A percentile compares a stretch with the other conserved stretches of the same genome.
Conservation (phyloP, 2,329 filamentous ascomycete species). For the Metarhizium humberi region DNA sequence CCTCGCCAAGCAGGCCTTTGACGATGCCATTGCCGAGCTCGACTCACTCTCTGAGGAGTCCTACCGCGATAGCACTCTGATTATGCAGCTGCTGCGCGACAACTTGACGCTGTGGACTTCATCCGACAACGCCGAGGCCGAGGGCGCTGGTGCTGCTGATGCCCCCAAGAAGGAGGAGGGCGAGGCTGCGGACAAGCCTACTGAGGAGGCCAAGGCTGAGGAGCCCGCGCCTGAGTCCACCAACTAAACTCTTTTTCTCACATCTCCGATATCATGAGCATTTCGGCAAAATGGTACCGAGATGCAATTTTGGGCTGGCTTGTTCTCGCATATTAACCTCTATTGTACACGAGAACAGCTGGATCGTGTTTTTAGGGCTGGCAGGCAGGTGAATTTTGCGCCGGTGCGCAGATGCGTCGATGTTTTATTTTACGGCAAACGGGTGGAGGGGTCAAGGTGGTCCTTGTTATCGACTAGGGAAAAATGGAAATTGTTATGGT, state of each 20-base stretch:
- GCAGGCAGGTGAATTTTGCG: conserved; percentile 24
- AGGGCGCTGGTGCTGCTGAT: conserved; percentile 50
- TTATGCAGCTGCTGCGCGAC: conserved; percentile 98
- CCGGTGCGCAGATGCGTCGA: conserved; percentile 24
- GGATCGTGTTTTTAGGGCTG: conserved; percentile 22
- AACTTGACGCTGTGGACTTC: conserved; percentile 98
- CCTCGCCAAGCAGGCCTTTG: conserved; percentile 97
- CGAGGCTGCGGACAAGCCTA: conserved; percentile 31
- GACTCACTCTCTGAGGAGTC: conserved; percentile 97
- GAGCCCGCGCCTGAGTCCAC: conserved; percentile 36
- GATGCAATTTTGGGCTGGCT: conserved; percentile 20
- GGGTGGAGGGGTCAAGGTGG: conserved; percentile 17
- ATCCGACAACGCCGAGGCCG: conserved; percentile 75
- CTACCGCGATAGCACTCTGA: conserved; percentile 97
- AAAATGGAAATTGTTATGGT: conserved; percentile 7
- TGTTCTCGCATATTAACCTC: conserved; percentile 10
- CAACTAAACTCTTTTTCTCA: conserved; percentile 35
- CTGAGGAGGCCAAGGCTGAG: conserved; percentile 35
- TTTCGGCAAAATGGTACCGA: conserved; percentile 27
- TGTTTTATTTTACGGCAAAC: conserved; percentile 18
- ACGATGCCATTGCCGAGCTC: conserved; percentile 97
- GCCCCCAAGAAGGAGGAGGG: conserved; percentile 52
- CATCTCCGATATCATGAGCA: conserved; percentile 27
- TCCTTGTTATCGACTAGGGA: conserved; percentile 8
- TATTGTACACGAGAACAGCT: conserved; percentile 11